These are phyloP conservation scores for Neurospora intermedia DNA, from an alignment of 495 filamentous ascomycete genomes.

Conservation along the genomic window DNA sequence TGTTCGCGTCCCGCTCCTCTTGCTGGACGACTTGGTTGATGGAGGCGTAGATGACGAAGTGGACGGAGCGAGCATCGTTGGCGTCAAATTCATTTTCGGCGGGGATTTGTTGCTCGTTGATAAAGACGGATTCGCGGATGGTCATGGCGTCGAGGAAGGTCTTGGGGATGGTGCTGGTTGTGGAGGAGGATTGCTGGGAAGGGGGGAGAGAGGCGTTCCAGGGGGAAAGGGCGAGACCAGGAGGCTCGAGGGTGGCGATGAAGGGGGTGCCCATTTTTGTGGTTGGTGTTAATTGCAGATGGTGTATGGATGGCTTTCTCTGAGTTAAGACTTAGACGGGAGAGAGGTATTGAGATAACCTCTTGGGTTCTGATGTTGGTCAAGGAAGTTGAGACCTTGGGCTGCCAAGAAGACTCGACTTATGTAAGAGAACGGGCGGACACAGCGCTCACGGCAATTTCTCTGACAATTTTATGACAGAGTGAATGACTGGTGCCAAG, in stretches of 20 bases:
- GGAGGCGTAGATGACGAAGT: conserved; percentile 68
- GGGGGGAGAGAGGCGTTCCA: conserved; percentile 8
- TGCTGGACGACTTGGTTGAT: conserved; percentile 18
- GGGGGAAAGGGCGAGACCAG: conserved; percentile 5
- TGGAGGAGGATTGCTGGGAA: neutral
- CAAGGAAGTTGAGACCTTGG: neutral
- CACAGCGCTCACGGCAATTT: neutral
- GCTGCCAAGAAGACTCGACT: neutral
- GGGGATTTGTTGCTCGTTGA: conserved; percentile 61
- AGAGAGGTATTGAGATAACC: neutral
- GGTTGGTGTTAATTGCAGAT: neutral
- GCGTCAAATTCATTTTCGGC: conserved; percentile 62
- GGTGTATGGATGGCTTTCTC: neutral
- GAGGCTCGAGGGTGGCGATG: conserved; percentile 38
- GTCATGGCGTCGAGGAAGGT: conserved; percentile 67
- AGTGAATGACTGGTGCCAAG: neutral
- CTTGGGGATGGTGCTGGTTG: conserved; percentile 34
- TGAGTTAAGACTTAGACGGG: neutral
- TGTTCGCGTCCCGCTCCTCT: neutral
- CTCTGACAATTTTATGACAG: neutral
- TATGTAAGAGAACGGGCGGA: neutral
- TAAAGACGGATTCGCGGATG: conserved; percentile 68
- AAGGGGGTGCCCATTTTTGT: conserved; percentile 27
- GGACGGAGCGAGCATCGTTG: conserved; percentile 57
- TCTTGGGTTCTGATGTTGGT: neutral